These are phyloP conservation scores for Zygosaccharomyces lentus DNA, from an alignment of 805 yeast genomes.

Conservation along the genomic window DNA sequence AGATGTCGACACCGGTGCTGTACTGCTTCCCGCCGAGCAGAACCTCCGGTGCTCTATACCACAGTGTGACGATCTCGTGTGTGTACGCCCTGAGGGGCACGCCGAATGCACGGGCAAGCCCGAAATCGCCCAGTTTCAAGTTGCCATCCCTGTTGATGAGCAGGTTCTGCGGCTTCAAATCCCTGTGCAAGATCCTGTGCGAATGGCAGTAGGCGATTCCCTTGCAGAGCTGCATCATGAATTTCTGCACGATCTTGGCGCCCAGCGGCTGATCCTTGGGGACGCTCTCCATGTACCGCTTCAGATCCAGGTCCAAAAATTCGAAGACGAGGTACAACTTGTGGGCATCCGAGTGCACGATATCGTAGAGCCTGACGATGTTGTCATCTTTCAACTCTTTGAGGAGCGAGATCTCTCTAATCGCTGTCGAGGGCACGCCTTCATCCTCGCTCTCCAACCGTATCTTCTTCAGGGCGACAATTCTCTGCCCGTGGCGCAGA, in stretches of 20 bases:
- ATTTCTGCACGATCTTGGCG: conserved; percentile 75
- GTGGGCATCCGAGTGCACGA: conserved; percentile 88
- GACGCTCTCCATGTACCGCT: conserved; percentile 87
- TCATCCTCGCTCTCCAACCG: conserved; percentile 87
- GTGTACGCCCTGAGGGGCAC: conserved; percentile 97
- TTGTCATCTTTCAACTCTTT: conserved; percentile 92
- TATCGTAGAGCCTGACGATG: conserved; percentile 88
- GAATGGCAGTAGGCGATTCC: conserved; percentile 73
- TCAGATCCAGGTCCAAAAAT: conserved; percentile 87
- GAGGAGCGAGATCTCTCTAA: conserved; percentile 91
- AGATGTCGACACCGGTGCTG: conserved; percentile 94
- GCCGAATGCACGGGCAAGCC: conserved; percentile 95
- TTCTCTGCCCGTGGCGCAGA: conserved; percentile 73
- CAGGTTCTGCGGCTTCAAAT: conserved; percentile 91
- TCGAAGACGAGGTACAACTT: conserved; percentile 92
- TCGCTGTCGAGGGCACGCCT: conserved; percentile 98
- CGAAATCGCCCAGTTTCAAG: conserved; percentile 92
- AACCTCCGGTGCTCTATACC: conserved; percentile 99
- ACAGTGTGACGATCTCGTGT: conserved; percentile 93
- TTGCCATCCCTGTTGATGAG: conserved; percentile 87
- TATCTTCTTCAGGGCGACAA: conserved; percentile 94
- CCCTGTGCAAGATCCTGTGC: conserved; percentile 64
- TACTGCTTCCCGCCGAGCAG: conserved; percentile 91
- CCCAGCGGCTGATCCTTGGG: conserved; percentile 88
- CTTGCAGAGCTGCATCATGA: conserved; percentile 87